Base-by-base conservation (phyloP, 805 yeast species). In the Metschnikowia cerradonensis region DNA sequence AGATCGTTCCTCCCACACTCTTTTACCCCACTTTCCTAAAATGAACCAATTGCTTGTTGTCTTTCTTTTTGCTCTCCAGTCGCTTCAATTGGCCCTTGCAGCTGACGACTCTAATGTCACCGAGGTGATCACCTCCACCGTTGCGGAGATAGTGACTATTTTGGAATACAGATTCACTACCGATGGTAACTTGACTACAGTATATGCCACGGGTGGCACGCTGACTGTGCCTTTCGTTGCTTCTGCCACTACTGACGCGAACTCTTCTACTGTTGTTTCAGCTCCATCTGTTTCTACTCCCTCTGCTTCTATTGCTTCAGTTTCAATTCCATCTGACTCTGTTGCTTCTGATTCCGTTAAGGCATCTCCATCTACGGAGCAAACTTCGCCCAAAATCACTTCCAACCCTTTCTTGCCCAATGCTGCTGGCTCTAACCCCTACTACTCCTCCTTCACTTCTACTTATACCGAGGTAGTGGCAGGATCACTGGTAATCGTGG, bases 81-180 rank as follows among this genome's bases (percentile, higher is more conserved):
- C 48, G 30, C 50, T 49, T n/a, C 46, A 26, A 13, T 35, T 35
- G 34, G 33, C 41, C 14, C 38, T 51, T 26, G 53, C 55, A 31
- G 54, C 51, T 11, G 54, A 45, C 17, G 55, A 49, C 15, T 20
- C 47, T 13, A 45, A 52, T 11, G 41, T 45, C 30, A 54, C 59
- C 13, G 35, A 38, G 15, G 60, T 47, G 17, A 54, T 52, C 7
- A 61, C 66, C n/a, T 44, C 52, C 22, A 47, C 49, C 17, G 49
- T 53, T 17, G 50, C 47, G n/a, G 67, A 61, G 20, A 41, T 55
- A n/a, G 55, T 64, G 8, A 68, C 75, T 1, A 57, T 55, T 19
- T 65, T 73, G 17, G 65, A 66, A 17, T 71, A 70, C 53, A 55
- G 68, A 30, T 72, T 56, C 54, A 67, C 73, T 23, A 59, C 62